Percentiles rank a stretch among this genome's conserved stretches.
These are phyloP conservation scores for Xerocomus subilludens DNA, from an alignment of 1,284 basidiomycete genomes.

Conservation along the genomic window DNA sequence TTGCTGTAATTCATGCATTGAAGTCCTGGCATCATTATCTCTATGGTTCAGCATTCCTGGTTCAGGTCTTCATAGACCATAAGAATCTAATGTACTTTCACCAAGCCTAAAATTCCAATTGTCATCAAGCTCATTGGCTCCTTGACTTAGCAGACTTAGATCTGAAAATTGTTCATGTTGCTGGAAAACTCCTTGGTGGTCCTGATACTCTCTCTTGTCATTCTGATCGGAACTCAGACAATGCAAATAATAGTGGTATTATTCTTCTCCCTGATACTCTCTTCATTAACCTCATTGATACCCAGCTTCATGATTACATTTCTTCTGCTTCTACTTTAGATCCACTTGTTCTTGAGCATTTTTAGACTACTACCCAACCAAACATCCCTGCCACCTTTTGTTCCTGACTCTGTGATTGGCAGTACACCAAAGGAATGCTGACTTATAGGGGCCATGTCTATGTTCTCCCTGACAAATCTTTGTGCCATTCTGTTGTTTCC, in stretches of 20 bases:
- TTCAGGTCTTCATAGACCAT: neutral
- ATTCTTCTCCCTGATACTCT: neutral
- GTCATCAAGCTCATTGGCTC: neutral
- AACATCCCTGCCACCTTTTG: neutral
- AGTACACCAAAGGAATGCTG: neutral
- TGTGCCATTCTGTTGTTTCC: neutral
- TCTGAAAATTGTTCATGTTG: neutral
- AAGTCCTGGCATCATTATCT: too few species aligned
- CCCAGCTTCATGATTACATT: too few species aligned
- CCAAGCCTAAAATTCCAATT: neutral
- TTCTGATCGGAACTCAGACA: neutral
- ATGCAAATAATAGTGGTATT: neutral
- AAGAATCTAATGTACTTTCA: neutral
- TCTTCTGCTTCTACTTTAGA: too few species aligned
- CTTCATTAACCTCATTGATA: neutral
- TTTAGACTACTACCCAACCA: neutral
- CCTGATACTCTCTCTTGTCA: neutral
- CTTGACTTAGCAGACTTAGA: neutral
- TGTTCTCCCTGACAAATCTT: neutral
- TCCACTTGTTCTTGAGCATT: neutral
- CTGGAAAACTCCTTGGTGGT: neutral
- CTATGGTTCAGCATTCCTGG: too few species aligned
- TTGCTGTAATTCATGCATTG: too few species aligned
- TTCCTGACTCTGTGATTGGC: neutral
- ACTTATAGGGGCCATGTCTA: neutral